Base-by-base conservation (phyloP, 345 rosid species). In the Kernera saxatilis region DNA sequence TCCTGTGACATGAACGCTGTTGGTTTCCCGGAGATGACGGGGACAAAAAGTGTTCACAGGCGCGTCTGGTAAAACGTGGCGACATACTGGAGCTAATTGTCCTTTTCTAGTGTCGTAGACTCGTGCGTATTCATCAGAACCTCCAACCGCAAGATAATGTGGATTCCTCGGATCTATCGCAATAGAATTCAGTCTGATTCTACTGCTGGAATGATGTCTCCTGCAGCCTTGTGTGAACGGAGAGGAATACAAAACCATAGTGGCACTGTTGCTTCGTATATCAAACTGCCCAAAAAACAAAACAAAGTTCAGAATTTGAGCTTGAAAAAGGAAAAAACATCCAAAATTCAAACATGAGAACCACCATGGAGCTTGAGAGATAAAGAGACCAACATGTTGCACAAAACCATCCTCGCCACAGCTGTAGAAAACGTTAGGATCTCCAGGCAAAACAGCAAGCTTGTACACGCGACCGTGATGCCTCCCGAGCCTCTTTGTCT, bases 361-460 rank as follows among this genome's bases (percentile, higher is more conserved):
- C n/a, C n/a, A n/a, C 10, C n/a, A 36, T 15, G 25, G 29, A 54
- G 40, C 25, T 32, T 23, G 29, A 51, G 13, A 17, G 18, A 74
- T 59, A 25, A 46, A 45, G 78, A 71, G 72, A 78, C 84, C 40
- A 70, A 86, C 91, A 71, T 83, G 88, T 79, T 81, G 88, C 65
- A 84, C 84, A 55, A 83, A 71, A 72, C 91, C 91, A 81, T 86
- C 87, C 77, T 80, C 88, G 2, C 88, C 88, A 12, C 88, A 82
- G 79, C 88, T 86, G 37, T 86, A 86, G 39, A 86, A 52, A 37
- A 76, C 65, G 48, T 83, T 74, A 30, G 91, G 88, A 78, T 80
- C 84, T 72, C 88, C 88, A 26, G 87, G 87, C 75, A 78, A 87
- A 68, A 86, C 81, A 44, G 88, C 88, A 52, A 86, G 84, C 64